These are phyloP conservation scores for Pseudogymnoascus sp. DNA, from an alignment of 2,329 filamentous ascomycete species.

Conservation along the genomic window DNA sequence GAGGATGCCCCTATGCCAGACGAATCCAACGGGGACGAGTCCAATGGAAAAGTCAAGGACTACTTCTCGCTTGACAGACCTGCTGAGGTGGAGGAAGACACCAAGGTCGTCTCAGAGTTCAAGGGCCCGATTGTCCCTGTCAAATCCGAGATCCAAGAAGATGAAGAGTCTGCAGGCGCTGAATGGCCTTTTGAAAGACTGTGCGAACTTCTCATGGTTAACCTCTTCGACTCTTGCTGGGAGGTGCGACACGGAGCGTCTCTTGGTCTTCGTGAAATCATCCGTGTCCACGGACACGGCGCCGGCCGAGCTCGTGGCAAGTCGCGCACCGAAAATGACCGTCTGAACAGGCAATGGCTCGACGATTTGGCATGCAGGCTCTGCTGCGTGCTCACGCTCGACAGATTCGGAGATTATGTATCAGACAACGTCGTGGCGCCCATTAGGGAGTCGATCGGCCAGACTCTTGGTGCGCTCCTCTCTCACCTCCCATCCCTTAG, in stretches of 20 bases:
- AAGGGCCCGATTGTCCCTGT: slow-evolving; percentile 76
- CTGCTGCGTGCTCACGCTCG: slow-evolving; percentile 92
- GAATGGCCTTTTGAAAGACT: slow-evolving; percentile 94
- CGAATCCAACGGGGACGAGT: slow-evolving; percentile 54
- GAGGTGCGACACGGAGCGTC: slow-evolving; percentile 93
- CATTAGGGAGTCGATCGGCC: slow-evolving; percentile 89
- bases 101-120: slow-evolving; percentile 90
- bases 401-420: slow-evolving; percentile 95
- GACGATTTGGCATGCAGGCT: slow-evolving; percentile 92
- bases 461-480: slow-evolving; percentile 82
- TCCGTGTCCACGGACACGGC: slow-evolving; percentile 83
- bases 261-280: slow-evolving; percentile 85
- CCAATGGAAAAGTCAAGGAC: slow-evolving; percentile 55
- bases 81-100: slow-evolving; percentile 73
- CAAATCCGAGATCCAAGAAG: slow-evolving; percentile 76
- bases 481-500: slow-evolving; percentile 72
- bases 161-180: slow-evolving; percentile 65
- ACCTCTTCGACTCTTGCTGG: slow-evolving; percentile 90
- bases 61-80: slow-evolving; percentile 86
- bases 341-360: slow-evolving; percentile 75
- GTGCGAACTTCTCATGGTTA: slow-evolving; percentile 87
- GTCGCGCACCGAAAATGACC: slow-evolving; percentile 64
- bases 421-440: slow-evolving; percentile 95
- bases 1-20: slow-evolving; percentile 40
- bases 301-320: slow-evolving; percentile 72